Conservation (phyloP, 2,329 filamentous ascomycete genomes). For the Colletotrichum ledebouriae region DNA sequence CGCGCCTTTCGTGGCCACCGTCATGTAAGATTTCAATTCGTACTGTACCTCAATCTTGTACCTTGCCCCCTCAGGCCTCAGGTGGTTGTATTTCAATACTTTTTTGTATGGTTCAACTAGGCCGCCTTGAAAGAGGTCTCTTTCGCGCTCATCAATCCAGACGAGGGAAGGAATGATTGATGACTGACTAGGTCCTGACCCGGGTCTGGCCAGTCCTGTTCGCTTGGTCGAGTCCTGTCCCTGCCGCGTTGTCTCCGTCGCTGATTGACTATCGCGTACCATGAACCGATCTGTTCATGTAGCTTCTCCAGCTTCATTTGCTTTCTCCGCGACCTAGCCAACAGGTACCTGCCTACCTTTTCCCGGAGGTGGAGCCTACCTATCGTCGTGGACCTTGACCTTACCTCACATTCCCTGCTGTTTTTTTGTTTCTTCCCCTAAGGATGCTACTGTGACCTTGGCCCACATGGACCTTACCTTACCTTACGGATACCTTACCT, state of each 20-base stretch:
- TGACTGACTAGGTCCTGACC: constrained; percentile 22
- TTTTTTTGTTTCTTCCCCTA: constrained; percentile 23
- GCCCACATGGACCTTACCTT: constrained; percentile 1
- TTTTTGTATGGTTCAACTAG: constrained; percentile 30
- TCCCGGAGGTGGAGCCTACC: constrained; percentile 13
- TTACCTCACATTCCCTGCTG: constrained; percentile 39
- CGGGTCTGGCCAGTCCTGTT: constrained; percentile 20
- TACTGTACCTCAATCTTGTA: constrained; percentile 27
- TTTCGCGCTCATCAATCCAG: constrained; percentile 29
- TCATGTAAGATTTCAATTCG: background rate
- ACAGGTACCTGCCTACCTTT: constrained; percentile 32
- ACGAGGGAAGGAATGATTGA: background rate
- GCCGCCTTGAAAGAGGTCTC: constrained; percentile 17
- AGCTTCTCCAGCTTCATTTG: constrained; percentile 42
- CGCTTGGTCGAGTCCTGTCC: constrained; percentile 18
- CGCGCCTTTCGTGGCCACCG: background rate
- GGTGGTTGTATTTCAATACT: constrained; percentile 33
- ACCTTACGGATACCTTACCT: background rate
- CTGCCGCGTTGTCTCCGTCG: constrained; percentile 24
- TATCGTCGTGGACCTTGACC: constrained; percentile 14
- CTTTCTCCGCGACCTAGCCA: constrained; percentile 41
- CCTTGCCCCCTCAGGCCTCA: constrained; percentile 9
- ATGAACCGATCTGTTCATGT: constrained; percentile 35
- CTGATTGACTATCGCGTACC: constrained; percentile 28
- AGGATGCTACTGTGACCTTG: constrained; percentile 4